Conservation (phyloP, 1,284 basidiomycete genomes). For the Mycena citricolor region DNA sequence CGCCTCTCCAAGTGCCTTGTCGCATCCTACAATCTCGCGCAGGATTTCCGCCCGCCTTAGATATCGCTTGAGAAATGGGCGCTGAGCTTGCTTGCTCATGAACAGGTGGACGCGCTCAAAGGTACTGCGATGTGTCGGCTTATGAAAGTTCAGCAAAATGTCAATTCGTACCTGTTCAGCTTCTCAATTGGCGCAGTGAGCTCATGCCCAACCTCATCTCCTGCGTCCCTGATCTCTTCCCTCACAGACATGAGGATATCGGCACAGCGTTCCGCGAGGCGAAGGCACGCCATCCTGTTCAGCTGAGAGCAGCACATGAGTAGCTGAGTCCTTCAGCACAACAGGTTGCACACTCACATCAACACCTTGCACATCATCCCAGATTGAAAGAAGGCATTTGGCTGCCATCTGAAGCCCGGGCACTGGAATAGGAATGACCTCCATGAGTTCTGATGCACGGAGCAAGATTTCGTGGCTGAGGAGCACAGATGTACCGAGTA, state of each 20-base stretch:
- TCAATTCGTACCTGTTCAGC: conserved; percentile 17
- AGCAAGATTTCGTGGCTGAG: conserved; percentile 19
- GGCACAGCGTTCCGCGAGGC: conserved; percentile 47
- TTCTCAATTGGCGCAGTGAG: conserved; percentile 23
- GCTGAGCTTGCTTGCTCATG: conserved; percentile 56
- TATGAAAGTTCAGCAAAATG: too few relatives aligned
- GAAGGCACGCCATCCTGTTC: conserved; percentile 51
- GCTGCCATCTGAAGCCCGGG: conserved; percentile 52
- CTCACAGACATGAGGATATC: conserved; percentile 45
- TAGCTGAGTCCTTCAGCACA: too few relatives aligned
- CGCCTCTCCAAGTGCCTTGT: conserved; percentile 54
- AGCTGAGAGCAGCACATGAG: too few relatives aligned
- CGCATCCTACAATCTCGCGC: conserved; percentile 53
- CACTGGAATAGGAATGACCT: conserved; percentile 40
- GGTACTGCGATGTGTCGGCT: too few relatives aligned
- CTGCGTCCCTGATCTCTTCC: conserved; percentile 36
- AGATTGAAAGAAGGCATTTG: conserved; percentile 51
- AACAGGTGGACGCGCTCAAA: conserved; percentile 46
- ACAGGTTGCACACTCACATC: conserved; percentile 46
- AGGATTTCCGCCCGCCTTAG: conserved; percentile 73
- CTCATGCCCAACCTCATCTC: conserved; percentile 19
- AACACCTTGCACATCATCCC: conserved; percentile 58
- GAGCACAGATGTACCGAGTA: conserved; percentile 22
- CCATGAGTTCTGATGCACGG: conserved; percentile 20
- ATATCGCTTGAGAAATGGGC: conserved; percentile 79